A percentile compares a stretch with the other conserved stretches of the same genome.
These are phyloP conservation scores for Trichoderma endophyticum DNA, from an alignment of 2,329 filamentous ascomycete species.

Conservation along the genomic window DNA sequence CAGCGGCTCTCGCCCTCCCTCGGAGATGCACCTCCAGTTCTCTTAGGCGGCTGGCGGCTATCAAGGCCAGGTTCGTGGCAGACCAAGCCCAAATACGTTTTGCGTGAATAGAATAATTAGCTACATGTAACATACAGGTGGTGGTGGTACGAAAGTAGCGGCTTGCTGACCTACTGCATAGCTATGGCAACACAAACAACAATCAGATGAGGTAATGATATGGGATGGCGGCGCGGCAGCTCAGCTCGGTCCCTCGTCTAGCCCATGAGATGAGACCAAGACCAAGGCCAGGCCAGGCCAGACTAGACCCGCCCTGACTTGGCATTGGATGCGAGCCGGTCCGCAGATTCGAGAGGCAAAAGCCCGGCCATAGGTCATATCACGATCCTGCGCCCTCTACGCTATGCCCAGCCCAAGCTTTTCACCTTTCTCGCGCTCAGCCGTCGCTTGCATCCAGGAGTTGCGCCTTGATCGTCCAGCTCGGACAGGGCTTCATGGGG, in stretches of 20 bases:
- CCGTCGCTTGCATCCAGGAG: neutral
- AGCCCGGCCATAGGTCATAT: neutral
- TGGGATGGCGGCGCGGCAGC: neutral
- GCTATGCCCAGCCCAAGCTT: neutral
- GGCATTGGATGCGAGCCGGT: neutral
- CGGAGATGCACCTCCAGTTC: neutral
- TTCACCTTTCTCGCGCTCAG: neutral
- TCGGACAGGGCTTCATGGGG: slow-evolving; percentile 1
- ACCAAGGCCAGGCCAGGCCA: neutral
- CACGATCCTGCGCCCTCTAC: neutral
- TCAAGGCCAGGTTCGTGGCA: neutral
- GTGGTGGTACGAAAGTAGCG: neutral
- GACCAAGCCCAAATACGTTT: neutral
- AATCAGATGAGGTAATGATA: neutral
- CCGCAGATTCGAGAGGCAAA: neutral
- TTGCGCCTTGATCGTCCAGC: neutral
- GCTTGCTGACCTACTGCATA: neutral
- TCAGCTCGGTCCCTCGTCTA: slow-evolving; percentile 2
- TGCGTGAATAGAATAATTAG: neutral
- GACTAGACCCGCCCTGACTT: neutral
- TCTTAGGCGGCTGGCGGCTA: neutral
- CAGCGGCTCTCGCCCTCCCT: neutral
- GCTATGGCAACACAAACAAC: neutral
- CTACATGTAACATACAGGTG: neutral
- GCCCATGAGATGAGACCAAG: slow-evolving; percentile 1